These are phyloP conservation scores for Dictyostelium discoideum DNA, from an alignment of 78 protist species.

Conservation along the genomic window dicty_2.7 NC_007091.3:3982501-3983000, in stretches of 20 bases:
- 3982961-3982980: not conserved
- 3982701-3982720: not conserved
- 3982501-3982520: constrained; percentile 10
- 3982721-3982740: not conserved
- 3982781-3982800: not conserved
- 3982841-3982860: not conserved
- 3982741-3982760: constrained; percentile 4
- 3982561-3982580: constrained; percentile 54
- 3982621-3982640: constrained; percentile 43
- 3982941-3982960: not conserved
- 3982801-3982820: not conserved
- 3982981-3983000: not conserved
- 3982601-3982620: constrained; percentile 27
- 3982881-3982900: not conserved
- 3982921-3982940: no score
- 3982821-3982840: not conserved
- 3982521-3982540: constrained; percentile 48
- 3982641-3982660: not conserved
- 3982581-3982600: not conserved
- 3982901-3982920: not conserved
- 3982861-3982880: not conserved
- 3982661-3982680: constrained; percentile 23
- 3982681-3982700: not conserved
- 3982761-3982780: not conserved
- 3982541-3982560: not conserved